These are phyloP conservation scores for Sclerotinia subarctica DNA, from an alignment of 2,329 filamentous ascomycete genomes.

Conservation along the genomic window DNA sequence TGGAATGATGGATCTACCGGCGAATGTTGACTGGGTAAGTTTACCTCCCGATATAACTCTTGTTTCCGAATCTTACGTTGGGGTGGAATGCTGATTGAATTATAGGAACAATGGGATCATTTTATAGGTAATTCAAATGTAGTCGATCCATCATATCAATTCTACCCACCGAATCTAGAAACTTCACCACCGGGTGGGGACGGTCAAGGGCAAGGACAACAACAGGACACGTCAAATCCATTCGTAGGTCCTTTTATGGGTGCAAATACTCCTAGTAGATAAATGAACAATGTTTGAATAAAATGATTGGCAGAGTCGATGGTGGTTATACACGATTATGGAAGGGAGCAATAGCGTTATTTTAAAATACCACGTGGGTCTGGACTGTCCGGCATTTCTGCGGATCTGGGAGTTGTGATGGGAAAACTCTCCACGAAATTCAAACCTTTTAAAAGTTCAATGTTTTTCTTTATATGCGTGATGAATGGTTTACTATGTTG, in stretches of 20 bases:
- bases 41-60: conserved; percentile 11
- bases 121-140: conserved; percentile 59
- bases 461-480: not conserved
- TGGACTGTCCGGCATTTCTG: not conserved
- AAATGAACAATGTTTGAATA: conserved; percentile 11
- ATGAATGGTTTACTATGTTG: not conserved
- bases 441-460: not conserved
- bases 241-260: conserved; percentile 39
- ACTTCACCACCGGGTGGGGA: conserved; percentile 26
- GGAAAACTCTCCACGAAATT: not conserved
- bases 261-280: conserved; percentile 37
- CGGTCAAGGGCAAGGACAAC: conserved; percentile 14
- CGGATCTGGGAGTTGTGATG: not conserved
- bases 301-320: not conserved
- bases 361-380: not conserved
- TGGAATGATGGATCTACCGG: conserved; percentile 52
- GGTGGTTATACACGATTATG: not conserved
- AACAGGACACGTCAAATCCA: conserved; percentile 22
- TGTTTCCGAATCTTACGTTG: not conserved
- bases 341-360: not conserved
- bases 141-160: conserved; percentile 36
- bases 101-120: conserved; percentile 64
- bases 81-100: not conserved
- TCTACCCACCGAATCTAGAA: conserved; percentile 33
- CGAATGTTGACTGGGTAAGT: conserved; percentile 62